Conservation (phyloP, 2,329 filamentous ascomycete species). For the Xylariaceae sp. region DNA sequence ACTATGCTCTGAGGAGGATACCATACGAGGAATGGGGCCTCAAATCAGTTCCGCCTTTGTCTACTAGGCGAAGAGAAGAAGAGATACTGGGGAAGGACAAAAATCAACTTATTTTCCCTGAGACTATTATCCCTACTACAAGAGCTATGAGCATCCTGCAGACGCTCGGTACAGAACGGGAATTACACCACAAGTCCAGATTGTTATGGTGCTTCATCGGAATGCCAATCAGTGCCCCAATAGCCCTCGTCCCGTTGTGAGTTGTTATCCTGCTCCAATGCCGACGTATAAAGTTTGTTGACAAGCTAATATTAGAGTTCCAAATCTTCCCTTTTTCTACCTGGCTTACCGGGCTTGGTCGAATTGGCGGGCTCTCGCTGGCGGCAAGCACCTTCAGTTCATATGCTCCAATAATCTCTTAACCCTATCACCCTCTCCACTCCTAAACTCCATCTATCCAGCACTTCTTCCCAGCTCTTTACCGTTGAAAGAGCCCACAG, state of each 20-base stretch:
- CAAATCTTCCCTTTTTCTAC: constrained; percentile 97
- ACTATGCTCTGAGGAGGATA: constrained; percentile 81
- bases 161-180: constrained; percentile 76
- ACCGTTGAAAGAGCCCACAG: constrained; percentile 32
- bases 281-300: constrained; percentile 11
- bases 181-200: constrained; percentile 73
- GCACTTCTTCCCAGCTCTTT: constrained; percentile 31
- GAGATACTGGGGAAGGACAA: constrained; percentile 64
- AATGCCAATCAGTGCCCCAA: constrained; percentile 81
- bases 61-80: constrained; percentile 64
- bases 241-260: constrained; percentile 85
- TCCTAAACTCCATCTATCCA: constrained; percentile 75
- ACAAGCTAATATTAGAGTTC: constrained; percentile 59
- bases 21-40: constrained; percentile 97
- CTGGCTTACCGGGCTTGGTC: constrained; percentile 89
- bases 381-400: constrained; percentile 83
- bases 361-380: constrained; percentile 83
- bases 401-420: constrained; percentile 75
- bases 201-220: constrained; percentile 80
- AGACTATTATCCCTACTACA: constrained; percentile 65
- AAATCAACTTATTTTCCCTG: constrained; percentile 77
- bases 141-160: constrained; percentile 68
- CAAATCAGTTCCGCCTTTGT: constrained; percentile 88
- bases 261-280: constrained; percentile 39
- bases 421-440: constrained; percentile 63